A percentile compares a stretch with the other conserved stretches of the same genome.
Evolutionary conservation across 495 filamentous ascomycete species (phyloP).

Genomic region (Halenospora varia): DNA sequence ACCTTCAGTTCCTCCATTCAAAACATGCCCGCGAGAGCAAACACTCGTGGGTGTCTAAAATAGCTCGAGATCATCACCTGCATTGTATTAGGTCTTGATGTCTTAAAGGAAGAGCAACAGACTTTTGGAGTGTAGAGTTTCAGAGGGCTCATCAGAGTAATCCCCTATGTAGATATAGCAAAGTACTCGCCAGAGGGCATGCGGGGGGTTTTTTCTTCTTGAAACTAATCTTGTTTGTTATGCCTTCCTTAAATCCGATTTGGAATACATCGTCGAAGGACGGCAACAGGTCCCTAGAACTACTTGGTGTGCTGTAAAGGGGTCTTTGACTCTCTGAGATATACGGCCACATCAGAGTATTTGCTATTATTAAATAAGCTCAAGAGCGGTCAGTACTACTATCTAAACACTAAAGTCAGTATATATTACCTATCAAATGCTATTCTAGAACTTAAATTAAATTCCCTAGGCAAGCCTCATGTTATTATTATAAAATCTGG

Average conservation of each 20-base stretch:
- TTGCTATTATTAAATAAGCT: slow-evolving; percentile 11
- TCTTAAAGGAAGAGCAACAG: slow-evolving; percentile 4
- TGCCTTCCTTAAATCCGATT: slow-evolving; percentile 10
- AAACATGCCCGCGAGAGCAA: slow-evolving; percentile 12
- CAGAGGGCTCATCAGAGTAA: slow-evolving; percentile 9
- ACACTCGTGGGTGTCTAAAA: slow-evolving; percentile 12
- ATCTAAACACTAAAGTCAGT: not conserved
- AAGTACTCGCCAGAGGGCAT: slow-evolving; percentile 12
- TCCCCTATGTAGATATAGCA: slow-evolving; percentile 11
- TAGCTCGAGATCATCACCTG: slow-evolving; percentile 13
- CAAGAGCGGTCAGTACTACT: not conserved
- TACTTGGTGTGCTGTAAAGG: slow-evolving; percentile 10
- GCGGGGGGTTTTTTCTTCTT: slow-evolving; percentile 14
- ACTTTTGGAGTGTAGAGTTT: slow-evolving; percentile 2
- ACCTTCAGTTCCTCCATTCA: slow-evolving; percentile 9
- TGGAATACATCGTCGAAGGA: slow-evolving; percentile 8
- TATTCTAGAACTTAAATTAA: slow-evolving; percentile 13
- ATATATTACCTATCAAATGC: slow-evolving; percentile 8
- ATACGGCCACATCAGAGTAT: slow-evolving; percentile 10
- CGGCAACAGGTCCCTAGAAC: slow-evolving; percentile 6
- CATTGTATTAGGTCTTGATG: slow-evolving; percentile 1
- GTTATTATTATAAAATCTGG: not conserved
- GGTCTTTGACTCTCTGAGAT: slow-evolving; percentile 9
- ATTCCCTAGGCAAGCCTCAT: not conserved
- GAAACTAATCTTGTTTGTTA: slow-evolving; percentile 5